Conservation (phyloP, 106 monocot species). For the Acanthochlamys bracteata region DNA sequence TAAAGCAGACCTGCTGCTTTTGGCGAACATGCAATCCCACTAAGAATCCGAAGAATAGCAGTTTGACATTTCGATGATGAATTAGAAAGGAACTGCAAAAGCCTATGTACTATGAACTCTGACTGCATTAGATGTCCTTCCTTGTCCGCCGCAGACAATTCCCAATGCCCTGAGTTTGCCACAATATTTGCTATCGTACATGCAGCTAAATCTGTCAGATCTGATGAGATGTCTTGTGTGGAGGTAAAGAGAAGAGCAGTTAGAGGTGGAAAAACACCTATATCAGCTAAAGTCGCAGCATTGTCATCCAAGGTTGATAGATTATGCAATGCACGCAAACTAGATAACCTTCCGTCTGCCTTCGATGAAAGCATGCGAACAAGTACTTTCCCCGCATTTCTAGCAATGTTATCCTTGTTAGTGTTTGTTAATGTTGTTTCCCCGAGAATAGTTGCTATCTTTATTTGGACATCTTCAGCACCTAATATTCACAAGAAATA, state of each 20-base stretch:
- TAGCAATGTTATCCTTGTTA: conserved; percentile 30
- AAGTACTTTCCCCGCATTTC: conserved; percentile 30
- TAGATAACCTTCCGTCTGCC: conserved; percentile 17
- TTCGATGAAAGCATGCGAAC: conserved; percentile 35
- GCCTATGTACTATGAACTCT: conserved; percentile 25
- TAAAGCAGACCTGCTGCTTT: conserved; percentile 31
- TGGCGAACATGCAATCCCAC: conserved; percentile 36
- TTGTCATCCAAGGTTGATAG: conserved; percentile 41
- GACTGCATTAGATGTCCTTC: conserved; percentile 39
- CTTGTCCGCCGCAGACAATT: conserved; percentile 31
- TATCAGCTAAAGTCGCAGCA: conserved; percentile 30
- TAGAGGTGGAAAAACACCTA: conserved; percentile 29
- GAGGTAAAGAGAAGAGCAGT: conserved; percentile 22
- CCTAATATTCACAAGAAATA: conserved; percentile 16
- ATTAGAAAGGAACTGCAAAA: conserved; percentile 21
- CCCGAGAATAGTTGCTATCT: conserved; percentile 29
- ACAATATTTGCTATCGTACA: conserved; percentile 35
- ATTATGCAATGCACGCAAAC: conserved; percentile 29
- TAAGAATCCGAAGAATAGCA: conserved; percentile 29
- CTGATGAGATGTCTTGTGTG: conserved; percentile 13
- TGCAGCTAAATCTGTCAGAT: conserved; percentile 30
- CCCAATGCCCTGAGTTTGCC: conserved; percentile 42
- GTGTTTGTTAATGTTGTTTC: conserved; percentile 28
- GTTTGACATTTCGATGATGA: conserved; percentile 20
- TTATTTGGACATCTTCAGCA: conserved; percentile 22